Conservation (phyloP, 1,284 basidiomycete genomes). For the Violaceomyces palustris region DNA sequence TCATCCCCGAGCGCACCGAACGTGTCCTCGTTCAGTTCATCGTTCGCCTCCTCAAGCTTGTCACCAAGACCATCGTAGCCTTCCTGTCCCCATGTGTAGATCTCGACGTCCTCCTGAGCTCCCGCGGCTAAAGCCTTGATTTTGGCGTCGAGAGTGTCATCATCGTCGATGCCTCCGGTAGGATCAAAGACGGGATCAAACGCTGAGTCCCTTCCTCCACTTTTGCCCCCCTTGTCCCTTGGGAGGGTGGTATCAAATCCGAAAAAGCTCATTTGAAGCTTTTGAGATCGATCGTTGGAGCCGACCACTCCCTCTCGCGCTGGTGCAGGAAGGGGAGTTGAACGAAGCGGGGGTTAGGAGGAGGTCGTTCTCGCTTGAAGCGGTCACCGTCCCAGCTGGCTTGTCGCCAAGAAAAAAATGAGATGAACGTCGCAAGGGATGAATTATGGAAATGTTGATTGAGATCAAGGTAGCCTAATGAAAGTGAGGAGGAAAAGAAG, state of each 20-base stretch:
- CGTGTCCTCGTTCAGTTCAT: slow-evolving; percentile 67
- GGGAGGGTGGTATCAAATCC: slow-evolving; percentile 51
- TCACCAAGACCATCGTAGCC: slow-evolving; percentile 85
- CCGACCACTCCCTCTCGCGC: too few relatives aligned
- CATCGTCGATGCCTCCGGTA: slow-evolving; percentile 31
- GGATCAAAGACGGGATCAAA: slow-evolving; percentile 19
- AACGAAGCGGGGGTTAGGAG: too few relatives aligned
- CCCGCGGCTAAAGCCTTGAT: slow-evolving; percentile 58
- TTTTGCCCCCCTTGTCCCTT: slow-evolving; percentile 14
- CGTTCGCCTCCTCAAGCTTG: slow-evolving; percentile 66
- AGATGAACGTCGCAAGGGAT: too few relatives aligned
- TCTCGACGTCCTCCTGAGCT: slow-evolving; percentile 67
- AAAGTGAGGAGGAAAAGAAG: too few relatives aligned
- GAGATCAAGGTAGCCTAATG: too few relatives aligned
- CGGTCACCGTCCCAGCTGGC: too few relatives aligned
- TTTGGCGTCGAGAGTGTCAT: slow-evolving; percentile 44
- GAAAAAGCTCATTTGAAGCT: slow-evolving; percentile 54
- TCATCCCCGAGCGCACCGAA: slow-evolving; percentile 63
- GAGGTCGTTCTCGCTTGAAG: too few relatives aligned
- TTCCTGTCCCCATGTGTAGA: slow-evolving; percentile 83
- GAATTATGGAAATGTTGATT: too few relatives aligned
- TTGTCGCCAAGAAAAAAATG: too few relatives aligned
- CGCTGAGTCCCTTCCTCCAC: slow-evolving; percentile 4
- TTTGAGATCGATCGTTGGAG: too few relatives aligned
- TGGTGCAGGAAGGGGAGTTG: too few relatives aligned